These are phyloP conservation scores for Elongisporangium anandrum DNA, from an alignment of 352 stramenopile species.

Conservation along the genomic window DNA sequence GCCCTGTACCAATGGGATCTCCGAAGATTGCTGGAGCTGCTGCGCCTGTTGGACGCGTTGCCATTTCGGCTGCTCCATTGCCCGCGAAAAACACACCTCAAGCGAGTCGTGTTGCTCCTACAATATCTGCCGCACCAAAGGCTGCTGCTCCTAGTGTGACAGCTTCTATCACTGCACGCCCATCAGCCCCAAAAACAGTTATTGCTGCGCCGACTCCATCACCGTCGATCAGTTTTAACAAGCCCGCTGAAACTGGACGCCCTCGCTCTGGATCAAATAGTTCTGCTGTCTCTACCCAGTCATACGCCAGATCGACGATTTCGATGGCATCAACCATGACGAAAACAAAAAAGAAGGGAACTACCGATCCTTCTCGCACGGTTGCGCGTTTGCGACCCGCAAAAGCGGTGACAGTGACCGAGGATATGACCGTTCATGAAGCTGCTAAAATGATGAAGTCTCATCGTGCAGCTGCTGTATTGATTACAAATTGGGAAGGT, in stretches of 20 bases:
- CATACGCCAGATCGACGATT: slow-evolving; percentile 70
- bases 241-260: slow-evolving; percentile 13
- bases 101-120: slow-evolving; percentile 1
- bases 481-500: slow-evolving; percentile 87
- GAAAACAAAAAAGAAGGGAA: slow-evolving; percentile 55
- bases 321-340: slow-evolving; percentile 79
- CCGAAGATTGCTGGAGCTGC: neutral
- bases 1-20: slow-evolving; percentile 5
- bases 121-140: slow-evolving; percentile 11
- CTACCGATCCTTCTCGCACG: slow-evolving; percentile 51
- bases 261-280: slow-evolving; percentile 67
- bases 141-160: slow-evolving; percentile 17
- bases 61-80: neutral
- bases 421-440: slow-evolving; percentile 80
- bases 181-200: neutral
- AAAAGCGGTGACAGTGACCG: slow-evolving; percentile 86
- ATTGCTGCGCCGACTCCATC: neutral
- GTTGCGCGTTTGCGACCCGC: slow-evolving; percentile 75
- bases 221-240: neutral
- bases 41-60: neutral
- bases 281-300: slow-evolving; percentile 73
- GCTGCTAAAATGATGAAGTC: slow-evolving; percentile 89
- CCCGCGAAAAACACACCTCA: neutral
- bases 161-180: neutral
- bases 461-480: slow-evolving; percentile 89